phyloP scores from a whole-genome alignment of 176 grass and related monocot genomes.

The Avena atlantica region DNA sequence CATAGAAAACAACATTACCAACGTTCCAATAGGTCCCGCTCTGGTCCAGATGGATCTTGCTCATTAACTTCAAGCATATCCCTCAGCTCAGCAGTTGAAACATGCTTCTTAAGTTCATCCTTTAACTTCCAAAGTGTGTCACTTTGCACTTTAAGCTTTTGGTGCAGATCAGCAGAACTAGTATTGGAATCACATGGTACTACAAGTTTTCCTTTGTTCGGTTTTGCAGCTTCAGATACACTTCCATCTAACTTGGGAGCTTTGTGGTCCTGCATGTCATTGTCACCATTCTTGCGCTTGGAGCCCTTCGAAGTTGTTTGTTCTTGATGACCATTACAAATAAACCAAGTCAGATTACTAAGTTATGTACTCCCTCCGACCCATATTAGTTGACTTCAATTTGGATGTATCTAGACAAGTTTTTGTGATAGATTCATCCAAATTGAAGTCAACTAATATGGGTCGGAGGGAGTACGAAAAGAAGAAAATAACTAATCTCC shows the following conservation, averaged over 20 bases:
- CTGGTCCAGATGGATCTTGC: constrained; percentile 84
- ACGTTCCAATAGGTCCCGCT: constrained; percentile 73
- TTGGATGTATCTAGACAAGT: too few relatives aligned
- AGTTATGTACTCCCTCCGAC: too few relatives aligned
- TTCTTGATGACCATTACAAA: constrained; percentile 48
- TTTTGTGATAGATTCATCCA: too few relatives aligned
- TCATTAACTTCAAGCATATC: constrained; percentile 89
- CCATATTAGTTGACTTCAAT: too few relatives aligned
- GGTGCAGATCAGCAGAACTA: constrained; percentile 55
- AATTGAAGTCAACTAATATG: too few relatives aligned
- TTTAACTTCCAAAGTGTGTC: constrained; percentile 88
- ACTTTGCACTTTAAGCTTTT: constrained; percentile 82
- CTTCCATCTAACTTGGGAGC: constrained; percentile 55
- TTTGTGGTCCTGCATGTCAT: constrained; percentile 54
- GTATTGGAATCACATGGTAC: constrained; percentile 43
- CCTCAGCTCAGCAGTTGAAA: constrained; percentile 76
- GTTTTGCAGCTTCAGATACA: constrained; percentile 47
- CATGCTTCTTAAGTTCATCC: constrained; percentile 84
- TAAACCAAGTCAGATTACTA: constrained; percentile 42
- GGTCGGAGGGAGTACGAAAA: too few relatives aligned
- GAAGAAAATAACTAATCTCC: not conserved
- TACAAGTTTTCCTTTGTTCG: constrained; percentile 48
- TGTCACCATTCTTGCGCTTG: constrained; percentile 67
- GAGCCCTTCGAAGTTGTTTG: constrained; percentile 61
- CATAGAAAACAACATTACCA: constrained; percentile 65